Evolutionary conservation across 495 filamentous ascomycete genomes (phyloP), one percentile per base, ranked within the genome.

Genomic region (Xylaria sp.): DNA sequence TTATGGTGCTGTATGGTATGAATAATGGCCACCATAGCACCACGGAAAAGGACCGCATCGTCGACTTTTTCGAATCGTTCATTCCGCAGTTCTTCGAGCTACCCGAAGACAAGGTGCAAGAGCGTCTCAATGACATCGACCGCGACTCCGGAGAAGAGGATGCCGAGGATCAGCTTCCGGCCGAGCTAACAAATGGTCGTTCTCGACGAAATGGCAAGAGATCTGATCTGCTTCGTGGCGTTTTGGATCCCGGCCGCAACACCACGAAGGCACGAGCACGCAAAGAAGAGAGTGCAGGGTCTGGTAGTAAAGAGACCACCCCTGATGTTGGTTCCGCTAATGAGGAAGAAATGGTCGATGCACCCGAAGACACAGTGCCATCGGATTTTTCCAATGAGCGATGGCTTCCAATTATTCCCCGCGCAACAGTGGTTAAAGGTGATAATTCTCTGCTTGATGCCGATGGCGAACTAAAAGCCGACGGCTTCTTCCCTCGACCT

Each of bases 61-160:
- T 90, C 72, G 88, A 88, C 21, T 98, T 98, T 80, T 89, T 98
- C 72, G 92, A 93, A 76, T 91, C 91, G 33, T 97, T 98, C 73
- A 89, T 98, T 66, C 90, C 94, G 0, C 82, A 89, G 1, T 98
- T 98, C 85, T 98, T 98, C 73, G 93, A 92, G 52, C 84, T 98
- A 71, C 88, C 95, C 58, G 87, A 88, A 5, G 90, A 92, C 9
- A 87, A 86, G 24, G 93, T 97, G 69, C 88, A 93, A 69, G 87
- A 91, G n/a, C 88, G 89, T 64, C 89, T 97, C 72, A 88, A 88
- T 68, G 92, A 92, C 73, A 87, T 93, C 35, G 88, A 90, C 31
- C 79, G 88, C 72, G 70, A 90, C 79, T 82, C 88, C 78, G 77
- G 86, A 74, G 80, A 91, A 35, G 91, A 95, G 71, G 94, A 97